Base-by-base conservation (phyloP, 1,139 yeast genomes). In the Kazachstania sp. region DNA sequence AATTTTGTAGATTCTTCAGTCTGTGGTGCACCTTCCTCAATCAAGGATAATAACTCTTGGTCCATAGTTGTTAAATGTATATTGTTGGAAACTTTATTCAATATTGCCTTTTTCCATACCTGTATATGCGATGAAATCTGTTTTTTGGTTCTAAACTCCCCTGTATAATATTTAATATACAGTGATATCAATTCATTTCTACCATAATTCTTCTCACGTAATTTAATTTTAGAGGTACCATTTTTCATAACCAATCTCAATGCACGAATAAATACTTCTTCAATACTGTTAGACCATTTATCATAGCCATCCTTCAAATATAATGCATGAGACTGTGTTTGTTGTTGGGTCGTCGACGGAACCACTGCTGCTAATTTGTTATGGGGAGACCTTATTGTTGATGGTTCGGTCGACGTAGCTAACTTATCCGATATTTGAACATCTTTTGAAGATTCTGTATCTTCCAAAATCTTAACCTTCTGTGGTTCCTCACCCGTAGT, bases 71-170 rank as follows among this genome's bases (percentile, higher is more conserved):
- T 51, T 29, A 59, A 42, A 28, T 52, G 49, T 38, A 50, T 40
- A 29, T 55, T 54, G 28, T 54, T 53, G 12, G 53, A 42, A 11
- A 55, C 43, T 48, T 62, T 63, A 39, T 56, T 58, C 26, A 52
- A 47, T 20, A 63, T 58, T 11, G 65, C 54, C 44, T 63, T 63
- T 44, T 63, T 63, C 63, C 63, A 61, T 12, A 90, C 97, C 69
- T 90, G 97, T 51, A 90, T 86, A 64, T 90, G 97, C 47, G 90
- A 81, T 3, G 94, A 83, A 11, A 90, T 95, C 69, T 90, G 97
- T 64, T 90, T 90, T 56, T 96, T 75, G 4, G 95, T 80, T 59
- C 98, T 77, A 49, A 71, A 66, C 65, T 86, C 85, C 42, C 94
- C 94, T 2, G 97, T 86, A 58, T 80, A 81, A 52, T 81, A 79